phyloP scores from a whole-genome alignment of 169 alveolate species.

The Plasmodium ovale region DNA sequence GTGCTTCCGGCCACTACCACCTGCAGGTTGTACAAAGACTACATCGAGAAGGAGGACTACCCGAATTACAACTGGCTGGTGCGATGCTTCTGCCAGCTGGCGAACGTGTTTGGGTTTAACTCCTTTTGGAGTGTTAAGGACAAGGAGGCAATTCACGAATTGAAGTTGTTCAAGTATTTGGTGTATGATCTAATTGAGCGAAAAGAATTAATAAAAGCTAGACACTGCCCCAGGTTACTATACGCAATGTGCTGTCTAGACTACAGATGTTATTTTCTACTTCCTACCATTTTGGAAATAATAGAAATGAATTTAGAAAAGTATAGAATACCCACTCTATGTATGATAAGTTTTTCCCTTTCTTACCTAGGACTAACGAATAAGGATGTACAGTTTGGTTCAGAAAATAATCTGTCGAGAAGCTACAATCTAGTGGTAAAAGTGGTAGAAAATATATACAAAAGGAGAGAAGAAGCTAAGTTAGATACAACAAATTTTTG shows the following conservation, averaged over 20 bases:
- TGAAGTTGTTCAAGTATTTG: slow-evolving; percentile 86
- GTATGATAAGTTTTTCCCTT: slow-evolving; percentile 80
- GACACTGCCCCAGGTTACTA: slow-evolving; percentile 86
- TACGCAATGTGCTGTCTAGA: slow-evolving; percentile 90
- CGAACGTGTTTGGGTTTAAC: slow-evolving; percentile 89
- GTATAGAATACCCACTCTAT: slow-evolving; percentile 79
- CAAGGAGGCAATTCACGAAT: slow-evolving; percentile 83
- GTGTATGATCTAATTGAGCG: slow-evolving; percentile 87
- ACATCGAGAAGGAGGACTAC: slow-evolving; percentile 86
- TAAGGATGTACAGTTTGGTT: slow-evolving; percentile 76
- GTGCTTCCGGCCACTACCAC: neutral
- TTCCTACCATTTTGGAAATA: slow-evolving; percentile 81
- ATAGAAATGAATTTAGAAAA: slow-evolving; percentile 81
- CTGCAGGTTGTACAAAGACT: slow-evolving; percentile 85
- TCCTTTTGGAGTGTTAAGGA: slow-evolving; percentile 89
- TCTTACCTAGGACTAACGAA: slow-evolving; percentile 84
- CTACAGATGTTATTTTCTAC: slow-evolving; percentile 87
- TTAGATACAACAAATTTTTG: slow-evolving; percentile 81
- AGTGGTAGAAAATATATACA: slow-evolving; percentile 20
- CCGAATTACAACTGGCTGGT: slow-evolving; percentile 90
- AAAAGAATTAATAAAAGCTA: slow-evolving; percentile 78
- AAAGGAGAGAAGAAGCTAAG: slow-evolving; percentile 65
- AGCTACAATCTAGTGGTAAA: slow-evolving; percentile 42
- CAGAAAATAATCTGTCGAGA: slow-evolving; percentile 39
- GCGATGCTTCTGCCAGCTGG: slow-evolving; percentile 90